phyloP scores from a whole-genome alignment of 306 rosid genomes.

The Castanea sativa region DNA sequence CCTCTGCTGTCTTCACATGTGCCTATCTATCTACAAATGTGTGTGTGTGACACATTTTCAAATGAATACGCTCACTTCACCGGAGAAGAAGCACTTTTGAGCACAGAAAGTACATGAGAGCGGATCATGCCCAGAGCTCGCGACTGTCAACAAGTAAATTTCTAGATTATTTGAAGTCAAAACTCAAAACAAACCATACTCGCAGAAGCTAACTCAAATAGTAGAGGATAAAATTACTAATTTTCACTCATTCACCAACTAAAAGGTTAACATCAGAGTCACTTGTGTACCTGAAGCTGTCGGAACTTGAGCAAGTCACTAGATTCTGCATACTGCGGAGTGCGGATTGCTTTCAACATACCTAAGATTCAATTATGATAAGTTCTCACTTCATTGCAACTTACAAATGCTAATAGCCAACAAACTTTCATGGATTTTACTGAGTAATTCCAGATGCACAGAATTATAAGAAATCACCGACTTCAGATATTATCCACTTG shows the following conservation, averaged over 20 bases:
- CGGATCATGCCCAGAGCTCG: conserved; percentile 98
- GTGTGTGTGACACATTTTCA: conserved; percentile 21
- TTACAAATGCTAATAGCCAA: conserved; percentile 11
- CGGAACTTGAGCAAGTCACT: conserved; percentile 93
- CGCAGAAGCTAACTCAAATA: conserved; percentile 8
- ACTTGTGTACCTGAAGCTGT: conserved; percentile 79
- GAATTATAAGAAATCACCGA: neutral
- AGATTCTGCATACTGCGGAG: conserved; percentile 68
- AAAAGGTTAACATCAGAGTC: conserved; percentile 8
- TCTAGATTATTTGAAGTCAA: conserved; percentile 22
- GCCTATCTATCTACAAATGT: conserved; percentile 4
- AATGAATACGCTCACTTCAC: conserved; percentile 43
- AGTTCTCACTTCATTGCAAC: neutral
- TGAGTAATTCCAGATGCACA: neutral
- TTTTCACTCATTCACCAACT: conserved; percentile 9
- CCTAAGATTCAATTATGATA: conserved; percentile 37
- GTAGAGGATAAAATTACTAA: neutral
- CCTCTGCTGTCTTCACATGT: neutral
- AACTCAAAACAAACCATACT: conserved; percentile 14
- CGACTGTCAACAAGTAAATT: conserved; percentile 57
- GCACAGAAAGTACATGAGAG: conserved; percentile 75
- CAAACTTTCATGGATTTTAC: neutral
- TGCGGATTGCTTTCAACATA: conserved; percentile 93
- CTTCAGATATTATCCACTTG: conserved; percentile 42
- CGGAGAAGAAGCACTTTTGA: conserved; percentile 94